These are phyloP conservation scores for Candida tibetensis DNA, from an alignment of 805 yeast species.

Conservation along the genomic window DNA sequence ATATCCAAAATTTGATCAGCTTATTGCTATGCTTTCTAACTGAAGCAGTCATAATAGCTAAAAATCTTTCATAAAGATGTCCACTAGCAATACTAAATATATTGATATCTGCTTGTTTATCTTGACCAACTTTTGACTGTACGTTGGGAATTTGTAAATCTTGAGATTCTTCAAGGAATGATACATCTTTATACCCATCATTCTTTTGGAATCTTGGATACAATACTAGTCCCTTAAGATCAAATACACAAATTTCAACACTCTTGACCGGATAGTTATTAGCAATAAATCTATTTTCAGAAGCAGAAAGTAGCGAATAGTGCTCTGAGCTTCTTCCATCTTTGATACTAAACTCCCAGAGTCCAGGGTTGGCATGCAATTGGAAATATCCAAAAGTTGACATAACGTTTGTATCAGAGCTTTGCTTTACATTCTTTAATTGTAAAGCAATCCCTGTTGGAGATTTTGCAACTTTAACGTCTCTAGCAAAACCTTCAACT, in stretches of 20 bases:
- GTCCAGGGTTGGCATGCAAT: constrained; percentile 69
- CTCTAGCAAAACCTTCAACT: constrained; percentile 69
- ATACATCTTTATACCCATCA: constrained; percentile 13
- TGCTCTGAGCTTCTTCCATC: constrained; percentile 19
- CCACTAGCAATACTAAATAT: constrained; percentile 85
- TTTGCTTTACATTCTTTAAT: constrained; percentile 16
- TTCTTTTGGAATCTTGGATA: constrained; percentile 46
- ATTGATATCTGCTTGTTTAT: constrained; percentile 60
- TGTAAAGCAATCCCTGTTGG: constrained; percentile 56
- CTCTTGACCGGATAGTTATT: constrained; percentile 20
- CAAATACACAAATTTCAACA: constrained; percentile 1
- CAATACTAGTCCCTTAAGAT: constrained; percentile 22
- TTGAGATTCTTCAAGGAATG: constrained; percentile 10
- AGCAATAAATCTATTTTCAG: constrained; percentile 38
- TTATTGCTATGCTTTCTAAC: constrained; percentile 62
- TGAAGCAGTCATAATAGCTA: constrained; percentile 77
- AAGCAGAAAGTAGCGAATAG: constrained; percentile 36
- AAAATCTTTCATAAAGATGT: constrained; percentile 68
- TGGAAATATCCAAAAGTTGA: constrained; percentile 82
- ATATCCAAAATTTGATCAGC: constrained; percentile 75
- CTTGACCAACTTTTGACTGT: neutral
- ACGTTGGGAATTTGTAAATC: constrained; percentile 1
- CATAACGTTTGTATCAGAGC: constrained; percentile 70
- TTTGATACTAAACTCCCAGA: constrained; percentile 54
- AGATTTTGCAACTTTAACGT: constrained; percentile 30